Conservation (phyloP, 371 early-diverging fungal genomes). For the Syncephalastrum contaminatum region DNA sequence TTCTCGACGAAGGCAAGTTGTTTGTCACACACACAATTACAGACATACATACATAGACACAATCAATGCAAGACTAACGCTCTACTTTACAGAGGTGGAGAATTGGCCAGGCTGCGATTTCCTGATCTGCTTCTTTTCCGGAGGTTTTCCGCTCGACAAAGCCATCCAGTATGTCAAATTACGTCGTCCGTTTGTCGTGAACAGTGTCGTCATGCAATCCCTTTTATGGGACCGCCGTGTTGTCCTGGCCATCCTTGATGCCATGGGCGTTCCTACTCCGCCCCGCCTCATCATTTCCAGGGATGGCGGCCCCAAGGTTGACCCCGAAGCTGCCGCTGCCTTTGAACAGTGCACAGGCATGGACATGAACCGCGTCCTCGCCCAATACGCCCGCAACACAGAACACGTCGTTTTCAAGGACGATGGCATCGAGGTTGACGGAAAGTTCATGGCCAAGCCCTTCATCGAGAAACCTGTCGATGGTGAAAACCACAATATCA, state of each 20-base stretch:
- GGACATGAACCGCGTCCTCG: conserved; percentile 43
- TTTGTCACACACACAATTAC: background rate
- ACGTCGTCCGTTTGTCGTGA: conserved; percentile 86
- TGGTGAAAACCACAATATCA: conserved; percentile 97
- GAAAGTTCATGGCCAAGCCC: conserved; percentile 77
- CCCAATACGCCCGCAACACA: conserved; percentile 28
- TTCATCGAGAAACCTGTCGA: conserved; percentile 98
- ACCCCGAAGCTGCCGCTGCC: conserved; percentile 36
- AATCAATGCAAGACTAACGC: too few relatives aligned
- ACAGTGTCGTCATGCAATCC: conserved; percentile 90
- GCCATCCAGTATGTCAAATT: conserved; percentile 87
- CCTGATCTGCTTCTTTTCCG: conserved; percentile 95
- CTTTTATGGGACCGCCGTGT: conserved; percentile 91
- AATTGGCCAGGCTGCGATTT: conserved; percentile 97
- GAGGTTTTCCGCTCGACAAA: conserved; percentile 94
- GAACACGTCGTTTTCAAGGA: conserved; percentile 21
- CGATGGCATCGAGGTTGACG: conserved; percentile 78
- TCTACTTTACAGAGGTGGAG: conserved; percentile 59
- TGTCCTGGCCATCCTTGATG: conserved; percentile 83
- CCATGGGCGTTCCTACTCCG: conserved; percentile 88
- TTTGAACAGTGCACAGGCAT: conserved; percentile 53
- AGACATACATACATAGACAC: conserved; percentile 8
- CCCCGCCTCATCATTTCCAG: conserved; percentile 73
- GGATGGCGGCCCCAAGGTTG: conserved; percentile 67
- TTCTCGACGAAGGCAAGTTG: conserved; percentile 85